phyloP scores from a whole-genome alignment of 371 early-diverging fungal genomes.

The Apophysomyces trapeziformis region DNA sequence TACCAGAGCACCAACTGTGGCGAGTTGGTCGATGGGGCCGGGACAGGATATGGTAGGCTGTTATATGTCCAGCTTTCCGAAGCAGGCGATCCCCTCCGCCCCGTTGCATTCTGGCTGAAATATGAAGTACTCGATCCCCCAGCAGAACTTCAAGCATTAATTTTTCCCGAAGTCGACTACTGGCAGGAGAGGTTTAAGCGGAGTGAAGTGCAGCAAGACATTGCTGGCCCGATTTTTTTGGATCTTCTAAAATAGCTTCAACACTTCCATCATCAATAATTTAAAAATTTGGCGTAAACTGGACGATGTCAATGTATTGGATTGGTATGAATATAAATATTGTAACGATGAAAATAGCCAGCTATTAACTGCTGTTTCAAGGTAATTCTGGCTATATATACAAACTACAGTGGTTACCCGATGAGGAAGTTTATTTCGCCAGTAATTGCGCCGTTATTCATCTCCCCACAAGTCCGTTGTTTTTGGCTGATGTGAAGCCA shows the following conservation, averaged over 20 bases:
- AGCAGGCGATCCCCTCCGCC: background rate
- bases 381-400: too few relatives aligned
- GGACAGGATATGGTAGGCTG: background rate
- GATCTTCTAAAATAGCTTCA: background rate
- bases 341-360: too few relatives aligned
- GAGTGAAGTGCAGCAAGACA: background rate
- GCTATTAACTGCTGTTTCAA: too few relatives aligned
- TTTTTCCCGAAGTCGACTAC: background rate
- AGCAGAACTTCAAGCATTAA: background rate
- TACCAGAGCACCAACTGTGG: background rate
- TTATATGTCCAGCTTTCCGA: background rate
- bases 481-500: too few relatives aligned
- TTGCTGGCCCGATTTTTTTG: background rate
- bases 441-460: too few relatives aligned
- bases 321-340: too few relatives aligned
- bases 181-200: background rate
- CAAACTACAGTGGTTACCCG: too few relatives aligned
- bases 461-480: too few relatives aligned
- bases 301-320: too few relatives aligned
- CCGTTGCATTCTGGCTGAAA: background rate
- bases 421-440: too few relatives aligned
- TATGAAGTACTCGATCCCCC: conserved; percentile 1
- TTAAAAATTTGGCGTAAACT: too few relatives aligned
- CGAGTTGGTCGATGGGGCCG: background rate
- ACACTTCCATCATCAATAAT: too few relatives aligned